Evolutionary conservation across 1,284 basidiomycete genomes (phyloP).

Genomic region (Marasmius oreades): DNA sequence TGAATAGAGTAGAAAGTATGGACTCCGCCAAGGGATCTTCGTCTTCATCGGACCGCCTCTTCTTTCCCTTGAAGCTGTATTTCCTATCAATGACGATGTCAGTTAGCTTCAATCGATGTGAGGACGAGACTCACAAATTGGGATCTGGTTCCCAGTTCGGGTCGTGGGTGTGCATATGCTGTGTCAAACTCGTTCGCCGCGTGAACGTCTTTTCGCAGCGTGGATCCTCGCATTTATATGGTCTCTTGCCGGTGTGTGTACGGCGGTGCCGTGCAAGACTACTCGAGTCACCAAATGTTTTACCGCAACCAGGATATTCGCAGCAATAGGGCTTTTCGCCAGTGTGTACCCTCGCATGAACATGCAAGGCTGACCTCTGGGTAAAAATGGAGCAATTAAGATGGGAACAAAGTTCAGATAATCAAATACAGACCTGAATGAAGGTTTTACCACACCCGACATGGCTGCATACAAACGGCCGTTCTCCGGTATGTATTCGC

Average conservation of each 20-base stretch:
- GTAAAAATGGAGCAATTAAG: slow-evolving; percentile 17
- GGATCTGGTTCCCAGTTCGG: slow-evolving; percentile 79
- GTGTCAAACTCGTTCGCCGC: slow-evolving; percentile 72
- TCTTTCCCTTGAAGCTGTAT: slow-evolving; percentile 74
- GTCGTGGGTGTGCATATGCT: slow-evolving; percentile 81
- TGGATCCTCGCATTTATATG: slow-evolving; percentile 77
- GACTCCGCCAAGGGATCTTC: slow-evolving; percentile 59
- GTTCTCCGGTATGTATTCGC: slow-evolving; percentile 87
- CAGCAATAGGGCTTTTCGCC: slow-evolving; percentile 88
- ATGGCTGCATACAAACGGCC: slow-evolving; percentile 73
- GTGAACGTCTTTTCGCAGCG: slow-evolving; percentile 84
- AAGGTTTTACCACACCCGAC: slow-evolving; percentile 79
- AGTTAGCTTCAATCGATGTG: background rate
- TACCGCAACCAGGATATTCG: slow-evolving; percentile 80
- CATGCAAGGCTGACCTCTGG: slow-evolving; percentile 81
- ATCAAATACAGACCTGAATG: slow-evolving; percentile 60
- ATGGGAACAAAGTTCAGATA: slow-evolving; percentile 9
- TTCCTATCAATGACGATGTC: slow-evolving; percentile 40
- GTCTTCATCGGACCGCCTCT: slow-evolving; percentile 46
- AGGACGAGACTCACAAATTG: slow-evolving; percentile 53
- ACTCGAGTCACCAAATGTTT: slow-evolving; percentile 85
- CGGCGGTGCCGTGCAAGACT: slow-evolving; percentile 85
- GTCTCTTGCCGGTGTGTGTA: slow-evolving; percentile 81
- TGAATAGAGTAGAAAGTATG: slow-evolving; percentile 48
- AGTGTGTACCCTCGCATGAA: slow-evolving; percentile 83